Conservation (phyloP, 495 filamentous ascomycete genomes). For the Friedmanniomyces endolithicus region DNA sequence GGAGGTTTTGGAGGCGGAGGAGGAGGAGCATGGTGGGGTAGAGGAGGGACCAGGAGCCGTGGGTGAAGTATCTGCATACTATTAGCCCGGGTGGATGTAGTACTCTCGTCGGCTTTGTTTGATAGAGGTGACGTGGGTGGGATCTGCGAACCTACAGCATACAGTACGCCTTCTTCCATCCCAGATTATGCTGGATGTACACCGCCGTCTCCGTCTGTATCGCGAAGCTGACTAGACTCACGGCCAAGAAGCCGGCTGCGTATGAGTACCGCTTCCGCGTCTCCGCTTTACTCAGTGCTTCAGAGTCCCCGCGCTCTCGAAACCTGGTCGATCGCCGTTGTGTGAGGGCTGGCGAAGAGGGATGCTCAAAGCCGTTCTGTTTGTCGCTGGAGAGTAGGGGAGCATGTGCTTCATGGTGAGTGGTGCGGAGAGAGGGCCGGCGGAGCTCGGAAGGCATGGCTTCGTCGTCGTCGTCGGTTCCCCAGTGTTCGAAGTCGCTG, state of each 20-base stretch:
- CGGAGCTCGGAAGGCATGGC: slow-evolving; percentile 28
- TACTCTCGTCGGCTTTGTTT: too few species aligned
- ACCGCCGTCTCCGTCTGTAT: slow-evolving; percentile 91
- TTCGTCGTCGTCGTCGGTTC: slow-evolving; percentile 9
- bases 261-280: slow-evolving; percentile 74
- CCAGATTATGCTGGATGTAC: slow-evolving; percentile 76
- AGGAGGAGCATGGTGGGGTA: slow-evolving; percentile 77
- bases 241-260: slow-evolving; percentile 64
- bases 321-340: slow-evolving; percentile 44
- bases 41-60: slow-evolving; percentile 81
- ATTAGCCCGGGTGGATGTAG: neutral
- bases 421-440: slow-evolving; percentile 8
- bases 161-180: slow-evolving; percentile 93
- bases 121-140: neutral
- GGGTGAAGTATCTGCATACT: slow-evolving; percentile 62
- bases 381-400: slow-evolving; percentile 17
- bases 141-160: slow-evolving; percentile 61
- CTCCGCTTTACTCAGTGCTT: slow-evolving; percentile 42
- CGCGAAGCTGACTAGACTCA: slow-evolving; percentile 71
- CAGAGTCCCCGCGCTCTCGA: slow-evolving; percentile 45
- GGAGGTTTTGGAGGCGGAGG: slow-evolving; percentile 57
- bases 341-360: slow-evolving; percentile 22
- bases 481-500: slow-evolving; percentile 20
- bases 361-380: slow-evolving; percentile 3
- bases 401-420: slow-evolving; percentile 2